A percentile compares a stretch with the other conserved stretches of the same genome.
phyloP scores from a whole-genome alignment of 1,284 basidiomycete genomes.

The Cutaneotrichosporon sp. region DNA sequence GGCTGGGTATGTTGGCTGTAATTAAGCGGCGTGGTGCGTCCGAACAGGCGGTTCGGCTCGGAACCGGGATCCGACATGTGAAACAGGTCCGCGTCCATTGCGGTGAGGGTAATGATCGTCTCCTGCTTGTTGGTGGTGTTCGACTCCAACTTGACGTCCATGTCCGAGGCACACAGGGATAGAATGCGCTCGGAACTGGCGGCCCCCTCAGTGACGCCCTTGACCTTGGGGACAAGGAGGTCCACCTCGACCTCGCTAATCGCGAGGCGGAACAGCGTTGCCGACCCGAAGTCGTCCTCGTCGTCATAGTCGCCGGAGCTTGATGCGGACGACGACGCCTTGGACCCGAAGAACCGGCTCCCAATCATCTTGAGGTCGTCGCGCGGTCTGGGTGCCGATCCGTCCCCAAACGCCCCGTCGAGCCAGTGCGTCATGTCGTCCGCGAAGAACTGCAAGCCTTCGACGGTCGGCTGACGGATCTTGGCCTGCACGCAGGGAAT shows the following conservation, averaged over 20 bases:
- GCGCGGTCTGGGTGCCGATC: slow-evolving; percentile 48
- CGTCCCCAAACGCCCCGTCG: slow-evolving; percentile 48
- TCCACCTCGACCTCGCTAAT: slow-evolving; percentile 34
- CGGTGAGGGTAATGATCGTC: slow-evolving; percentile 59
- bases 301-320: slow-evolving; percentile 45
- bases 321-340: slow-evolving; percentile 49
- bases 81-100: slow-evolving; percentile 60
- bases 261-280: slow-evolving; percentile 28
- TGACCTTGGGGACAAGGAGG: slow-evolving; percentile 28
- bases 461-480: slow-evolving; percentile 56
- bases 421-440: slow-evolving; percentile 73
- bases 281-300: slow-evolving; percentile 28
- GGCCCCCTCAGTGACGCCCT: neutral
- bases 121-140: slow-evolving; percentile 58
- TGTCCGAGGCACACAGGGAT: slow-evolving; percentile 55
- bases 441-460: slow-evolving; percentile 75
- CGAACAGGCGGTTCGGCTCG: slow-evolving; percentile 20
- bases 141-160: slow-evolving; percentile 62
- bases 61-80: slow-evolving; percentile 13
- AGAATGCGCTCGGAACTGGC: slow-evolving; percentile 25
- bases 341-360: slow-evolving; percentile 69
- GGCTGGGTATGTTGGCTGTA: slow-evolving; percentile 35
- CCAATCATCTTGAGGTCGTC: slow-evolving; percentile 70
- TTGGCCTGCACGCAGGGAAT: slow-evolving; percentile 64
- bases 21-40: slow-evolving; percentile 34